Evolutionary conservation across 1,284 basidiomycete genomes (phyloP), one percentile per base, ranked within the genome.

Genomic region (Wallemia mellicola): DNA sequence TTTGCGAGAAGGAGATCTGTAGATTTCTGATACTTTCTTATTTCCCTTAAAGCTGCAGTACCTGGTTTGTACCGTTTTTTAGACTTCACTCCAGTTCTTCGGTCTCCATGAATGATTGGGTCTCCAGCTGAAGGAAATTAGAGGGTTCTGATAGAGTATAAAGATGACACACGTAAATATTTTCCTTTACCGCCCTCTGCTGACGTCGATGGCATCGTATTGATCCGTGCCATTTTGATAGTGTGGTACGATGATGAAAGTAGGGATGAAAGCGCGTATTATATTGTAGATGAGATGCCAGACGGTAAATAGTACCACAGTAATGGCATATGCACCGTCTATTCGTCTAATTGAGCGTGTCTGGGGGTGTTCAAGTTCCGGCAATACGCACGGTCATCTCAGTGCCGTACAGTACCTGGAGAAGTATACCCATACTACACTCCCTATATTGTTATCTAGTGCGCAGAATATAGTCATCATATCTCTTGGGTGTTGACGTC

Each of bases 21-120:
- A 64, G 78, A 81, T 69, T 86, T 89, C 71, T 95, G 89, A 70
- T 91, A 94, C 67, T 83, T 84, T 63, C 89, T 76, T 60, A 95
- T 94, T 72, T 95, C 89, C 32, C 82, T 77, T 60, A 95, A 73
- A 27, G 89, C 89, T 61, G 84, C 79, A 0, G 86, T 89, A 1
- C 88, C 88, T 0, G 88, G 87, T 63, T 83, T 75, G 71, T 77
- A 94, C 15, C 74, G 68, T 56, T 81, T 72, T 58, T 75, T 76
- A 62, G 77, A 78, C 22, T 22, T 24, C 30, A 32, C 19, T 48
- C 9, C 38, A n/a, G 14, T 48, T 48, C 38, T n/a, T 48, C n/a
- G 14, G 19, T 15, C 19, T 11, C 38, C 38, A 22, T 48, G 14
- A 48, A 5, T 11, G 5, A n/a, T n/a, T 48, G 38, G 38, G 22